Evolutionary conservation across 1,139 yeast species (phyloP).

Genomic region (Candida gigantensis): DNA sequence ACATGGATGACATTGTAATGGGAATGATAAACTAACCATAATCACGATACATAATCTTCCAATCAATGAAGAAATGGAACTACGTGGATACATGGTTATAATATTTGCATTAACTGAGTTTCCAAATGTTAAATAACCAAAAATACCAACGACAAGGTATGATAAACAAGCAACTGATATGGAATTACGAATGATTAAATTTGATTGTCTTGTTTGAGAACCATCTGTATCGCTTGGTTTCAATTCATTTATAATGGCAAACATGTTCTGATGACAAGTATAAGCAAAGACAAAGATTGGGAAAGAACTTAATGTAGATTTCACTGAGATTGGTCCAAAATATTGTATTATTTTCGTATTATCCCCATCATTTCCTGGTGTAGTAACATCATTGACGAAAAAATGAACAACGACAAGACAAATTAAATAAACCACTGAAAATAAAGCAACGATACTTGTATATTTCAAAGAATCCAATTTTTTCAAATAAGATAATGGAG

Average conservation of each 20-base stretch:
- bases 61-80: slow-evolving; percentile 57
- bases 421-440: slow-evolving; percentile 77
- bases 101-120: slow-evolving; percentile 67
- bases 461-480: slow-evolving; percentile 83
- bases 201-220: slow-evolving; percentile 53
- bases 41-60: slow-evolving; percentile 72
- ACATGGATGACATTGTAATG: slow-evolving; percentile 79
- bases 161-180: slow-evolving; percentile 62
- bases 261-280: slow-evolving; percentile 94
- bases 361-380: slow-evolving; percentile 2
- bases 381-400: slow-evolving; percentile 37
- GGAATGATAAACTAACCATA: slow-evolving; percentile 68
- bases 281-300: slow-evolving; percentile 94
- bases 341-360: slow-evolving; percentile 26
- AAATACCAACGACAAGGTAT: slow-evolving; percentile 70
- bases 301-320: slow-evolving; percentile 51
- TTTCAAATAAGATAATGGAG: slow-evolving; percentile 72
- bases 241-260: slow-evolving; percentile 80
- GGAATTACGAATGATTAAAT: slow-evolving; percentile 55
- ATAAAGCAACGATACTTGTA: slow-evolving; percentile 81
- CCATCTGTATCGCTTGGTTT: slow-evolving; percentile 34
- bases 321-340: slow-evolving; percentile 41
- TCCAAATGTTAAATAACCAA: slow-evolving; percentile 90
- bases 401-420: slow-evolving; percentile 72
- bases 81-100: slow-evolving; percentile 66